phyloP scores from a whole-genome alignment of 495 filamentous ascomycete species.

The Aspergillus incahuasiensis region DNA sequence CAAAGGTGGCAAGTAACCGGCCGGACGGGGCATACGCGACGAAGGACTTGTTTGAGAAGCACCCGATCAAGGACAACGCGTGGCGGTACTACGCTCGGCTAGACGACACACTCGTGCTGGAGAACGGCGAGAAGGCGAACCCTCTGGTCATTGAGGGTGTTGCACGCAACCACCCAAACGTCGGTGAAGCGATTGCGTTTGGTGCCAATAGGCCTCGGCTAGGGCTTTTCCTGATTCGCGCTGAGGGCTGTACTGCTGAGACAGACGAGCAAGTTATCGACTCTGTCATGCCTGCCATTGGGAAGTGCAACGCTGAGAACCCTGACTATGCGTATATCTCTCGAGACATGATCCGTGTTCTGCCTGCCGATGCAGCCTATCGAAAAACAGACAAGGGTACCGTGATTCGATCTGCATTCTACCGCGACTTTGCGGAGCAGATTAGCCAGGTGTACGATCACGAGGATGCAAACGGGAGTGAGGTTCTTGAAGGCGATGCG shows the following conservation, averaged over 20 bases:
- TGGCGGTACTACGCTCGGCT: constrained; percentile 55
- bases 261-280: constrained; percentile 38
- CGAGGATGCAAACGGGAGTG: constrained; percentile 13
- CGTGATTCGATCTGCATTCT: constrained; percentile 47
- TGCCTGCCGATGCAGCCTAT: constrained; percentile 38
- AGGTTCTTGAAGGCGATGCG: constrained; percentile 11
- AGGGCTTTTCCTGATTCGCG: constrained; percentile 41
- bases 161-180: constrained; percentile 21
- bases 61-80: constrained; percentile 42
- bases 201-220: constrained; percentile 24
- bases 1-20: constrained; percentile 54
- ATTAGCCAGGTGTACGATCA: constrained; percentile 41
- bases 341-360: constrained; percentile 42
- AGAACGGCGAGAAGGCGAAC: constrained; percentile 62
- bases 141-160: constrained; percentile 51
- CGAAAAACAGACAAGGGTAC: constrained; percentile 49
- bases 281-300: constrained; percentile 40
- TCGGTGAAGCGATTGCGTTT: constrained; percentile 31
- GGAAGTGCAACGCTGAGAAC: constrained; percentile 36
- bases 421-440: constrained; percentile 36
- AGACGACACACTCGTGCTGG: constrained; percentile 54
- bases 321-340: constrained; percentile 47
- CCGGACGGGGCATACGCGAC: constrained; percentile 55
- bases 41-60: constrained; percentile 51
- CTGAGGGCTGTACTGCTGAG: constrained; percentile 18